Percentiles rank a stretch among this genome's conserved stretches.
phyloP scores from a whole-genome alignment of 139 green algal species.

The Coelastrella sp. region DNA sequence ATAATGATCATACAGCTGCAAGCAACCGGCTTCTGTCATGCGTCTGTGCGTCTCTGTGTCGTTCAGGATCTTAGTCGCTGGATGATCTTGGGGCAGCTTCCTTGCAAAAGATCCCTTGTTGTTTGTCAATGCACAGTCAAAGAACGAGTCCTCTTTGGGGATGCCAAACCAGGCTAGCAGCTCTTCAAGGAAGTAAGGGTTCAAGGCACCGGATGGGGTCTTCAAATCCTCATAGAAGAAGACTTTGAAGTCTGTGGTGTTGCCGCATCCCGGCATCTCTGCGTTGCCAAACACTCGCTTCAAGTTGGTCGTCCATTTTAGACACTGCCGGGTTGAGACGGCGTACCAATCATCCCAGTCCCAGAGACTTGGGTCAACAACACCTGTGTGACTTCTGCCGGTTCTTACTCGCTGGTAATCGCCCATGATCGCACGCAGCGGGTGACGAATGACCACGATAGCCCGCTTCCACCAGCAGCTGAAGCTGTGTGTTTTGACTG shows the following conservation, averaged over 20 bases:
- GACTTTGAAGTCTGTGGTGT: conserved; percentile 25
- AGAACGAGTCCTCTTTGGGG: conserved; percentile 27
- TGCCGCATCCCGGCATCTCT: background rate
- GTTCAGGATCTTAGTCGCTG: conserved; percentile 23
- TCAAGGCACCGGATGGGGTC: background rate
- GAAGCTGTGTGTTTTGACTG: conserved; percentile 33
- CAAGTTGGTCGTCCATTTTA: conserved; percentile 18
- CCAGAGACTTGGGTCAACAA: conserved; percentile 13
- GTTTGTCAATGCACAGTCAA: conserved; percentile 27
- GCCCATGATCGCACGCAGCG: conserved; percentile 25
- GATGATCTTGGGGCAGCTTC: conserved; percentile 12
- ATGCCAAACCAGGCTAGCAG: conserved; percentile 15
- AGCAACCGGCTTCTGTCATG: conserved; percentile 24
- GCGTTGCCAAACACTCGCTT: conserved; percentile 5
- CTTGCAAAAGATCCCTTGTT: conserved; percentile 27
- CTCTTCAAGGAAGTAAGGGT: conserved; percentile 31
- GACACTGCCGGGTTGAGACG: conserved; percentile 18
- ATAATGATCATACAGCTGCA: conserved; percentile 8
- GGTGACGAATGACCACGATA: conserved; percentile 20
- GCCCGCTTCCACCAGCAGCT: conserved; percentile 34
- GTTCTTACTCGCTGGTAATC: conserved; percentile 21
- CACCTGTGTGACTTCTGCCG: conserved; percentile 19
- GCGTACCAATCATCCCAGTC: conserved; percentile 20
- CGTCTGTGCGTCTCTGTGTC: conserved; percentile 29
- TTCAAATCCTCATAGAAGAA: conserved; percentile 36